A percentile compares a stretch with the other conserved stretches of the same genome.
phyloP scores from a whole-genome alignment of 2,329 filamentous ascomycete species.

The Colletotrichum zoysiae region DNA sequence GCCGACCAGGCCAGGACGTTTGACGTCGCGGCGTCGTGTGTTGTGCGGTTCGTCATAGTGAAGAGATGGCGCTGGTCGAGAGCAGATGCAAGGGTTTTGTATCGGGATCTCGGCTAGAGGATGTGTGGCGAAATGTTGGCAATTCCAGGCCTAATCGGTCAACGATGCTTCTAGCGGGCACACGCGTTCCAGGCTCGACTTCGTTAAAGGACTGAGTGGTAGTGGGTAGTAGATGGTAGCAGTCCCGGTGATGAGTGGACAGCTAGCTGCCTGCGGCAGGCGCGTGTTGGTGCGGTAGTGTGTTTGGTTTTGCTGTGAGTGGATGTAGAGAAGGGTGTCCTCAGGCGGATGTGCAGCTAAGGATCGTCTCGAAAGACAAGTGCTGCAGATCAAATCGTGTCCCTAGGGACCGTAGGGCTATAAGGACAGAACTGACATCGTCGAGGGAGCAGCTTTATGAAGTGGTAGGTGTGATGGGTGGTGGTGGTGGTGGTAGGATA shows the following conservation, averaged over 20 bases:
- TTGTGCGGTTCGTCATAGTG: constrained; percentile 54
- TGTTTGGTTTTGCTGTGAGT: constrained; percentile 4
- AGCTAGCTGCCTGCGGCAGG: constrained; percentile 14
- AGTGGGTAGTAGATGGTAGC: not conserved
- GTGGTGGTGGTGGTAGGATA: constrained; percentile 2
- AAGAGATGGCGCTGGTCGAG: constrained; percentile 23
- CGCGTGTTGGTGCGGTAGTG: constrained; percentile 10
- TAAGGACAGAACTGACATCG: constrained; percentile 50
- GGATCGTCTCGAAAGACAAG: constrained; percentile 37
- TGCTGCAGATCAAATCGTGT: constrained; percentile 48
- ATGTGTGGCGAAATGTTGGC: constrained; percentile 28
- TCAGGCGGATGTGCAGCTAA: constrained; percentile 34
- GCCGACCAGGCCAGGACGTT: constrained; percentile 61
- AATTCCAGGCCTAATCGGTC: constrained; percentile 37
- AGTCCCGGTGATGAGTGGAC: not conserved
- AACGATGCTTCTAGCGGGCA: constrained; percentile 40
- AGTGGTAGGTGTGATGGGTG: constrained; percentile 19
- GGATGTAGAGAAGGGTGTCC: constrained; percentile 29
- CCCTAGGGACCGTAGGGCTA: constrained; percentile 61
- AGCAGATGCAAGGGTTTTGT: constrained; percentile 10
- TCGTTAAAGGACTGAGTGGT: constrained; percentile 5
- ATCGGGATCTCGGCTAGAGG: constrained; percentile 32
- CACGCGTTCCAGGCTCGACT: constrained; percentile 34
- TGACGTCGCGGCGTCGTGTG: constrained; percentile 54
- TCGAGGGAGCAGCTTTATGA: constrained; percentile 32